phyloP scores from a whole-genome alignment of 176 grass and related monocot species.

The Cenchrus purpureus region DNA sequence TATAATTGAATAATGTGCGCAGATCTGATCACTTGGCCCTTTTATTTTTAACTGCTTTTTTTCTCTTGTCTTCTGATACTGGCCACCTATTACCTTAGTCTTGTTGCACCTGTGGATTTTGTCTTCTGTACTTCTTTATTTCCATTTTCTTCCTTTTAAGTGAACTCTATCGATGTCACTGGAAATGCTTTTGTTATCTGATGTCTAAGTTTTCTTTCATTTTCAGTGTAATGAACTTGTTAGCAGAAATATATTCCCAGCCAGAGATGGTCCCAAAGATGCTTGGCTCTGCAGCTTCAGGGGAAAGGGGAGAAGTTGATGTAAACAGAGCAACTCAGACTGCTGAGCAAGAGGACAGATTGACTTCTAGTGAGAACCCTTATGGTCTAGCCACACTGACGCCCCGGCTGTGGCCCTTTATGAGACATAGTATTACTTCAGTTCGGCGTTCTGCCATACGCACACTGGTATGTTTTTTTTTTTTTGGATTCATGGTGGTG shows the following conservation, averaged over 20 bases:
- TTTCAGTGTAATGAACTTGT: slow-evolving; percentile 99
- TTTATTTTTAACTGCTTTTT: slow-evolving; percentile 20
- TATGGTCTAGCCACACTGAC: slow-evolving; percentile 84
- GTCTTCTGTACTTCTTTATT: background rate
- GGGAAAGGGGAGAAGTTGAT: slow-evolving; percentile 66
- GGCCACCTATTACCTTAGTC: background rate
- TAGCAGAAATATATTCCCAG: slow-evolving; percentile 99
- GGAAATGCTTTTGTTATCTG: slow-evolving; percentile 20
- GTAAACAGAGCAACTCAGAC: slow-evolving; percentile 62
- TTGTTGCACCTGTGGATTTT: background rate
- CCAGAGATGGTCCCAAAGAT: slow-evolving; percentile 96
- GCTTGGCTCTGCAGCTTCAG: slow-evolving; percentile 63
- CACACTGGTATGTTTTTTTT: slow-evolving; percentile 72
- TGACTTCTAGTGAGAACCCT: slow-evolving; percentile 66
- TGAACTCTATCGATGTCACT: slow-evolving; percentile 19
- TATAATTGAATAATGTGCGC: slow-evolving; percentile 13
- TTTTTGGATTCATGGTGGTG: slow-evolving; percentile 3
- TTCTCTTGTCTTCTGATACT: slow-evolving; percentile 24
- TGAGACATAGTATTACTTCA: slow-evolving; percentile 97
- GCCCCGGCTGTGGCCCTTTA: slow-evolving; percentile 92
- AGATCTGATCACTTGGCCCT: background rate
- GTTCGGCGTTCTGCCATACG: slow-evolving; percentile 87
- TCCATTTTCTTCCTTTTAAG: slow-evolving; percentile 6
- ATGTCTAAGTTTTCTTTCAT: slow-evolving; percentile 33
- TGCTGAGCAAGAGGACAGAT: slow-evolving; percentile 57